These are phyloP conservation scores for Xylaria sp. DNA, from an alignment of 495 filamentous ascomycete genomes.

Conservation along the genomic window DNA sequence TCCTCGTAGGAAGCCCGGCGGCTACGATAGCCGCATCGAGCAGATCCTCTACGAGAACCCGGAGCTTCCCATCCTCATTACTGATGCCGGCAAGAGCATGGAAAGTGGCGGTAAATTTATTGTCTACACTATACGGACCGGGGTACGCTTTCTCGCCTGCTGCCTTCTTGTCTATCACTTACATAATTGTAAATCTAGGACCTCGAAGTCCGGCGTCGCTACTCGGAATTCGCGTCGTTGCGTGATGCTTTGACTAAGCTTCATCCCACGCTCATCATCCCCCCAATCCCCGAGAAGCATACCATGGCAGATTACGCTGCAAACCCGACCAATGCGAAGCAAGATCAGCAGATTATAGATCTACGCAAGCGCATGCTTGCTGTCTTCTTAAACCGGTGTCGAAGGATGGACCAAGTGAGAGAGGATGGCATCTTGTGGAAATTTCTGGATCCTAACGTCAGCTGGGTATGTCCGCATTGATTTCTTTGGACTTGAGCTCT, in stretches of 20 bases:
- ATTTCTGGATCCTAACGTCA: slow-evolving; percentile 96
- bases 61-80: slow-evolving; percentile 86
- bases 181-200: slow-evolving; percentile 62
- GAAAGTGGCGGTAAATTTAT: slow-evolving; percentile 91
- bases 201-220: slow-evolving; percentile 90
- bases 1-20: slow-evolving; percentile 73
- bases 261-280: slow-evolving; percentile 93
- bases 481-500: background rate
- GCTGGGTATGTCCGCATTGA: slow-evolving; percentile 74
- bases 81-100: slow-evolving; percentile 91
- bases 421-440: slow-evolving; percentile 97
- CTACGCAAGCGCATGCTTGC: slow-evolving; percentile 93
- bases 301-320: slow-evolving; percentile 98
- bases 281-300: slow-evolving; percentile 97
- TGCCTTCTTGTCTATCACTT: slow-evolving; percentile 30
- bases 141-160: slow-evolving; percentile 61
- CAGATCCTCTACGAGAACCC: slow-evolving; percentile 96
- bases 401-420: slow-evolving; percentile 88
- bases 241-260: slow-evolving; percentile 85
- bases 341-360: slow-evolving; percentile 95
- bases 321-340: slow-evolving; percentile 96
- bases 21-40: slow-evolving; percentile 93
- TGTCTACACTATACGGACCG: slow-evolving; percentile 95
- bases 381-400: slow-evolving; percentile 92
- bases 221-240: slow-evolving; percentile 96